Evolutionary conservation across 306 rosid species (phyloP), one percentile per base, ranked within the genome.

Genomic region (Quercus cerris): DNA sequence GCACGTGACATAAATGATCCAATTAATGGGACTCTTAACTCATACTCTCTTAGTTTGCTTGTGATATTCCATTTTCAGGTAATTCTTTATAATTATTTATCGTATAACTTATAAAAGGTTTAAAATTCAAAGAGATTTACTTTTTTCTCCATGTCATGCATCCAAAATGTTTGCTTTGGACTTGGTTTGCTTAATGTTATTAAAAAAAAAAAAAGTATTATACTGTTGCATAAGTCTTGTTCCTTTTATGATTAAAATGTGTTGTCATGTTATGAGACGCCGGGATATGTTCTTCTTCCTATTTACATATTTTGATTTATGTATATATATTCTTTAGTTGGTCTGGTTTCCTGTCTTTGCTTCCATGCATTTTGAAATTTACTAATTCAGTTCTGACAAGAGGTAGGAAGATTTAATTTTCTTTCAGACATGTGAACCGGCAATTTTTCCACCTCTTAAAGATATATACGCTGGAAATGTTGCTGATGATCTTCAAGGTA

Each of bases 31-130:
- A 85, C 90, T 78, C 86, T 94, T 89, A 92, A 90, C 73, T 94
- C 98, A 22, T 95, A 90, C 86, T 80, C 99, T 74, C 97, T 95
- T 51, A 59, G 93, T 82, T 83, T 95, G 84, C 97, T 95, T 51
- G 97, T 91, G 80, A 78, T 95, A 67, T 95, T 95, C 84, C 97
- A 93, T 84, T 91, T 95, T 77, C 99, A 93, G 99, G 99, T 95
- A 77, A 75, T 62, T 56, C 67, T 78, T 76, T 46, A 56, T 83
- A 80, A 68, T 78, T 23, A 70, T 80, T 75, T 81, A 80, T 74
- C 61, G 15, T 30, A 18, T 22, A 28, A 56, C 3, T 27, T 5
- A 3, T 17, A 9, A 46, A 22, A 14, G 51, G 52, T 62, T 71
- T 56, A 35, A 30, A 67, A 33, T 9, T 74, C 28, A 75, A 66